A percentile compares a stretch with the other conserved stretches of the same genome.
These are phyloP conservation scores for Aspergillus flavus DNA, from an alignment of 2,329 filamentous ascomycete genomes.

Conservation along the genomic window DNA sequence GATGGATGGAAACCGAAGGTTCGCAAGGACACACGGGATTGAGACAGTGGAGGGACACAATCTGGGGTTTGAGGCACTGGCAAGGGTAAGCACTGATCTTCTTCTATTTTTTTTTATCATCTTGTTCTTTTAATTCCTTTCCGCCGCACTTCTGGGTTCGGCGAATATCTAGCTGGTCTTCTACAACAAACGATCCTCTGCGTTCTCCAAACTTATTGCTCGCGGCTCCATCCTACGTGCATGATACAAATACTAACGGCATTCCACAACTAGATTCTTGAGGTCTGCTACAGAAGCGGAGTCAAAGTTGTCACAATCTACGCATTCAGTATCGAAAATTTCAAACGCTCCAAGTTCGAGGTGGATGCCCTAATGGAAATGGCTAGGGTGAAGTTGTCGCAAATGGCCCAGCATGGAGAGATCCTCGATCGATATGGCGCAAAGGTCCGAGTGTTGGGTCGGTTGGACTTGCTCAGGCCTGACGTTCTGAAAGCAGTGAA, in stretches of 20 bases:
- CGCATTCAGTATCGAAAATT: constrained; percentile 98
- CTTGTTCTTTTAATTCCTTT: background rate
- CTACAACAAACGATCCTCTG: background rate
- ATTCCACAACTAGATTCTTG: constrained; percentile 69
- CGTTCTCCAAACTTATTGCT: background rate
- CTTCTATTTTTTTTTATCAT: constrained; percentile 3
- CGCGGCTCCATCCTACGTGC: background rate
- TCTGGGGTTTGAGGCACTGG: constrained; percentile 91
- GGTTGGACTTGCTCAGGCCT: constrained; percentile 77
- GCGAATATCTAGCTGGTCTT: background rate
- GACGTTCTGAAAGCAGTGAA: constrained; percentile 91
- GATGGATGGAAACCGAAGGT: constrained; percentile 97
- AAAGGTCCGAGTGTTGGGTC: constrained; percentile 79
- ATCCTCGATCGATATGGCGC: constrained; percentile 91
- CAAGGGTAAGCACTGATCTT: constrained; percentile 62
- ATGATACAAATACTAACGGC: background rate
- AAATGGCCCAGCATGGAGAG: constrained; percentile 90
- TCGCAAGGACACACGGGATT: constrained; percentile 85
- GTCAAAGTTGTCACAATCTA: constrained; percentile 98
- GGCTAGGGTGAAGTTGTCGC: constrained; percentile 90
- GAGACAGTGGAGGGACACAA: constrained; percentile 97
- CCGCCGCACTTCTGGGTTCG: background rate
- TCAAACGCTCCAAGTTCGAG: constrained; percentile 94
- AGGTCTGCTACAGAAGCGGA: constrained; percentile 97
- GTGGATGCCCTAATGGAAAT: constrained; percentile 97